These are phyloP conservation scores for Aspergillus sp. DNA, from an alignment of 2,329 filamentous ascomycete species.

Conservation along the genomic window DNA sequence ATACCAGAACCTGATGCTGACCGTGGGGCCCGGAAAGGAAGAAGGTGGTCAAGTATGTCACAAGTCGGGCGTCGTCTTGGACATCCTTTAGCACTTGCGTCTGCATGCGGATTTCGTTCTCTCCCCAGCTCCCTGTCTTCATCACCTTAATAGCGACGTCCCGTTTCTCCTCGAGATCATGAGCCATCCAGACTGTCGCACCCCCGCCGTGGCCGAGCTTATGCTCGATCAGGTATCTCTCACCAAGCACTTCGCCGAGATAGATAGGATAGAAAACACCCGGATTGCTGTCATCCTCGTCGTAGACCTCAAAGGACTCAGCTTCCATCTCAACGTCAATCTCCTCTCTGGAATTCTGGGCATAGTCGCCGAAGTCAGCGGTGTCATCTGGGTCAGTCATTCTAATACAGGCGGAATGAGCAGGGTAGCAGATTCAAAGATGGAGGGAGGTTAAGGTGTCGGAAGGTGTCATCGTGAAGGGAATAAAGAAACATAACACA, in stretches of 20 bases:
- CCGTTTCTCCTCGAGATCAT: constrained; percentile 19
- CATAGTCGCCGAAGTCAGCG: too few species aligned
- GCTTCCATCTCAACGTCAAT: constrained; percentile 17
- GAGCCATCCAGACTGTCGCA: constrained; percentile 29
- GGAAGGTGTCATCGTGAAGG: too few species aligned
- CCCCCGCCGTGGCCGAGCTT: constrained; percentile 25
- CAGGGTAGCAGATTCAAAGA: too few species aligned
- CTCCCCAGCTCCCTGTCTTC: constrained; percentile 16
- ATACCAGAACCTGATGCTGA: too few species aligned
- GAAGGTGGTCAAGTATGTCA: too few species aligned
- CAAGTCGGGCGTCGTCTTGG: too few species aligned
- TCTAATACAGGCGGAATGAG: too few species aligned
- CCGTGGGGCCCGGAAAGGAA: too few species aligned
- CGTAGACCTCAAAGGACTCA: constrained; percentile 22
- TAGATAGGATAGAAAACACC: constrained; percentile 19
- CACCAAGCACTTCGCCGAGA: constrained; percentile 21
- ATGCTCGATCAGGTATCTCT: constrained; percentile 25
- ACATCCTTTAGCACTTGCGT: too few species aligned
- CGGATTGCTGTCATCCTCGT: constrained; percentile 6
- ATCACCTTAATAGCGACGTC: constrained; percentile 28
- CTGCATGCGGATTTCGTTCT: constrained; percentile 19
- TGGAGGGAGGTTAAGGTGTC: too few species aligned
- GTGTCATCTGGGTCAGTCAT: too few species aligned
- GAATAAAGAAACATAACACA: too few species aligned
- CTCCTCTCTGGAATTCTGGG: constrained; percentile 6